phyloP scores from a whole-genome alignment of 2,329 filamentous ascomycete species.

The Sclerotinia borealis region DNA sequence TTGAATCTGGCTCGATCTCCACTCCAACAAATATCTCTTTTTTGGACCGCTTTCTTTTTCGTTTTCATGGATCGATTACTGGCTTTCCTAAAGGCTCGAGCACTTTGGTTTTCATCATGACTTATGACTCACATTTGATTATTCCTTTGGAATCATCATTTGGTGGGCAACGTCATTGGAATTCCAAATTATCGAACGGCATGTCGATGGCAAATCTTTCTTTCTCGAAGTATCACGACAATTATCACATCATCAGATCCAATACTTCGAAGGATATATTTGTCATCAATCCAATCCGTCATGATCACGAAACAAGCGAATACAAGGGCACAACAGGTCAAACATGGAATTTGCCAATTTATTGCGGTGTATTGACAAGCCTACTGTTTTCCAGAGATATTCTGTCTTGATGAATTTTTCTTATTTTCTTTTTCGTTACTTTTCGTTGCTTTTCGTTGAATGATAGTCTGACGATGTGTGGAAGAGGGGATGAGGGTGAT shows the following conservation, averaged over 20 bases:
- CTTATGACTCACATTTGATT: conserved; percentile 20
- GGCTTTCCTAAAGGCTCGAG: conserved; percentile 33
- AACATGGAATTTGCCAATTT: background rate
- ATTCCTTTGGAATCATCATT: background rate
- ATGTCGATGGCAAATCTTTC: conserved; percentile 32
- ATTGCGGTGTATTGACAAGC: background rate
- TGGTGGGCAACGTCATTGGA: conserved; percentile 17
- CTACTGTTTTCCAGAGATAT: conserved; percentile 6
- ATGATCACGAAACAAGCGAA: conserved; percentile 9
- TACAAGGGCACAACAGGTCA: conserved; percentile 2
- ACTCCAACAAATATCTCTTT: conserved; percentile 21
- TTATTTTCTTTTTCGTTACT: background rate
- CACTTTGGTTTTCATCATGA: conserved; percentile 29
- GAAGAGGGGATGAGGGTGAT: background rate
- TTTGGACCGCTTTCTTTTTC: conserved; percentile 29
- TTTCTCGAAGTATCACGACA: conserved; percentile 23
- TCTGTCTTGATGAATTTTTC: background rate
- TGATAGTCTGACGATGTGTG: background rate
- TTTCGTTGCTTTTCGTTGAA: conserved; percentile 4
- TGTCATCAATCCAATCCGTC: conserved; percentile 8
- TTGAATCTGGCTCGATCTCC: conserved; percentile 4
- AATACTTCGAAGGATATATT: conserved; percentile 17
- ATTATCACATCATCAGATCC: conserved; percentile 18
- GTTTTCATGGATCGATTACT: conserved; percentile 27
- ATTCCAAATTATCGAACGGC: conserved; percentile 32